Conservation (phyloP, 2,329 filamentous ascomycete genomes). For the Lecanicillium sp. region DNA sequence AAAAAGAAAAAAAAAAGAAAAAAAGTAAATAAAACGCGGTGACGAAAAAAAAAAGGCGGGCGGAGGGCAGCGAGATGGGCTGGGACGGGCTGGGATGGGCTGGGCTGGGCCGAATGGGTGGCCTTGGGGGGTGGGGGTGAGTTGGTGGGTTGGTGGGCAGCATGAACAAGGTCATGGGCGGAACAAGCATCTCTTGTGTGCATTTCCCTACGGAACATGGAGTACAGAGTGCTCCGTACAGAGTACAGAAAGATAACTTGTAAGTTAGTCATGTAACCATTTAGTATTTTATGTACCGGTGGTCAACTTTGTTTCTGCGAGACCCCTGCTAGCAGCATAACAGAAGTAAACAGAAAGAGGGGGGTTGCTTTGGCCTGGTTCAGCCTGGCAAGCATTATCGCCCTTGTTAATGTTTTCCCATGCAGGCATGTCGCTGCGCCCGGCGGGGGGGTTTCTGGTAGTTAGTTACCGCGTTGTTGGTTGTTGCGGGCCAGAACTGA, state of each 20-base stretch:
- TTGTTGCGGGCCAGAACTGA: too few relatives aligned
- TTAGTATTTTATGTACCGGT: too few relatives aligned
- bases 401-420: too few relatives aligned
- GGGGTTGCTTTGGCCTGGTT: too few relatives aligned
- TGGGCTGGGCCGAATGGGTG: background rate
- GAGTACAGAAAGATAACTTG: background rate
- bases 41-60: background rate
- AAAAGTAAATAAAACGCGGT: background rate
- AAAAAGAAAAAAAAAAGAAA: conserved; percentile 3
- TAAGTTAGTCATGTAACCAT: too few relatives aligned
- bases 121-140: background rate
- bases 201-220: background rate
- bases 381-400: too few relatives aligned
- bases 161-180: background rate
- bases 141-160: background rate
- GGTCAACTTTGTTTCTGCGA: too few relatives aligned
- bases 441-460: too few relatives aligned
- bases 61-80: background rate
- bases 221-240: background rate
- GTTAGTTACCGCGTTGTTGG: too few relatives aligned
- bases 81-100: background rate
- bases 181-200: background rate
- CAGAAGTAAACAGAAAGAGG: too few relatives aligned
- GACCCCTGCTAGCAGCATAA: too few relatives aligned
- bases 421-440: too few relatives aligned